Evolutionary conservation across 352 stramenopile species (phyloP).

Genomic region (Blastocystis sp.): DNA sequence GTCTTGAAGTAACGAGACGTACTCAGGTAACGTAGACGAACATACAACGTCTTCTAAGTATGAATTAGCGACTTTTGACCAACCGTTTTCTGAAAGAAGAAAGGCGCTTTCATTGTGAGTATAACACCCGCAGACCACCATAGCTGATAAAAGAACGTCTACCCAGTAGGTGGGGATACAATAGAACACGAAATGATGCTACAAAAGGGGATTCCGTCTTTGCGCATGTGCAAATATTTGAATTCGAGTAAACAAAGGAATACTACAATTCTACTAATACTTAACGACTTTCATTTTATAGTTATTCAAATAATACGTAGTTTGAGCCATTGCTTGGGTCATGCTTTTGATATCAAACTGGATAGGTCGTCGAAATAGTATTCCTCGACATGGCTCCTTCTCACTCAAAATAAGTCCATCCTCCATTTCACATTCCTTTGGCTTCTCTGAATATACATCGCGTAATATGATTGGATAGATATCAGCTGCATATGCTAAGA

Average conservation of each 20-base stretch:
- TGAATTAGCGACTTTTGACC: neutral
- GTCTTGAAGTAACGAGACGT: neutral
- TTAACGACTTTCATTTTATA: conserved; percentile 31
- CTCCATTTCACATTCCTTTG: neutral
- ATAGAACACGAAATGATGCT: neutral
- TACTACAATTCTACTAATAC: conserved; percentile 6
- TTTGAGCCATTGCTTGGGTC: conserved; percentile 20
- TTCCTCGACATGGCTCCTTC: conserved; percentile 1
- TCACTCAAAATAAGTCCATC: conserved; percentile 14
- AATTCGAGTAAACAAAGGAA: neutral
- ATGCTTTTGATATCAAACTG: conserved; percentile 36
- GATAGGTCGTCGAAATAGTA: neutral
- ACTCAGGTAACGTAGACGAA: neutral
- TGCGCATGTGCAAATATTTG: neutral
- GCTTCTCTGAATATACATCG: neutral
- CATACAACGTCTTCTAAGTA: neutral
- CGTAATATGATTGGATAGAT: conserved; percentile 14
- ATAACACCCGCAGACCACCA: neutral
- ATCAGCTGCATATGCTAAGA: conserved; percentile 7
- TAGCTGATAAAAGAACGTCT: neutral
- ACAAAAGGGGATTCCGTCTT: neutral
- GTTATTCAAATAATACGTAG: conserved; percentile 46
- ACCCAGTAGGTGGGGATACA: neutral
- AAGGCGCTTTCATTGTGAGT: neutral
- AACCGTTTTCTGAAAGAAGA: neutral